A percentile compares a stretch with the other conserved stretches of the same genome.
These are phyloP conservation scores for Tetrapisispora arboricola DNA, from an alignment of 805 yeast species.

Conservation along the genomic window DNA sequence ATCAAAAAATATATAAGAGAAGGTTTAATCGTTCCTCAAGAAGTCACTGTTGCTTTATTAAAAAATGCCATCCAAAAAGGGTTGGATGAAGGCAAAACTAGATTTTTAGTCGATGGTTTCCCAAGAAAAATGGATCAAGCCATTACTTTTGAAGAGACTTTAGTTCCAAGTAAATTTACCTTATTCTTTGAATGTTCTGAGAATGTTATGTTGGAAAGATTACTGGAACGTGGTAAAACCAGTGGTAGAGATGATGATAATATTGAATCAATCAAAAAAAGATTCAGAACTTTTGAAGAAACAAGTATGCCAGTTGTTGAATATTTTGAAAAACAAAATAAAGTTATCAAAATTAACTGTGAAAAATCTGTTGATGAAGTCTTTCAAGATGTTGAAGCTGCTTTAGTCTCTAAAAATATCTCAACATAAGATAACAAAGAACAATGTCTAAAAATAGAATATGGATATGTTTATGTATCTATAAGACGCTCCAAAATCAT, in stretches of 20 bases:
- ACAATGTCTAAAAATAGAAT: background rate
- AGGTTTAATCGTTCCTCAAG: conserved; percentile 90
- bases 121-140: conserved; percentile 99
- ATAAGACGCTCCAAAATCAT: too few relatives aligned
- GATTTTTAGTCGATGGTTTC: conserved; percentile 88
- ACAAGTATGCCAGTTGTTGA: conserved; percentile 93
- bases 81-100: conserved; percentile 36
- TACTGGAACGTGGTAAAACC: conserved; percentile 86
- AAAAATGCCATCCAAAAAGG: conserved; percentile 64
- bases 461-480: background rate
- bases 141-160: conserved; percentile 70
- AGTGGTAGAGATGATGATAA: conserved; percentile 93
- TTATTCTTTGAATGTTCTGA: conserved; percentile 78
- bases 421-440: background rate
- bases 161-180: conserved; percentile 61
- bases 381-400: conserved; percentile 49
- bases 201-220: conserved; percentile 69
- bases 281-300: conserved; percentile 77
- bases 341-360: conserved; percentile 72
- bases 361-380: conserved; percentile 75
- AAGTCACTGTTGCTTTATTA: conserved; percentile 73
- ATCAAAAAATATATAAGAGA: conserved; percentile 77
- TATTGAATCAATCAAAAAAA: conserved; percentile 77
- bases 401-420: conserved; percentile 6
- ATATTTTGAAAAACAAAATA: conserved; percentile 58